Conservation (phyloP, 83 land plant genomes). For the Diphasiastrum complanatum region DNA sequence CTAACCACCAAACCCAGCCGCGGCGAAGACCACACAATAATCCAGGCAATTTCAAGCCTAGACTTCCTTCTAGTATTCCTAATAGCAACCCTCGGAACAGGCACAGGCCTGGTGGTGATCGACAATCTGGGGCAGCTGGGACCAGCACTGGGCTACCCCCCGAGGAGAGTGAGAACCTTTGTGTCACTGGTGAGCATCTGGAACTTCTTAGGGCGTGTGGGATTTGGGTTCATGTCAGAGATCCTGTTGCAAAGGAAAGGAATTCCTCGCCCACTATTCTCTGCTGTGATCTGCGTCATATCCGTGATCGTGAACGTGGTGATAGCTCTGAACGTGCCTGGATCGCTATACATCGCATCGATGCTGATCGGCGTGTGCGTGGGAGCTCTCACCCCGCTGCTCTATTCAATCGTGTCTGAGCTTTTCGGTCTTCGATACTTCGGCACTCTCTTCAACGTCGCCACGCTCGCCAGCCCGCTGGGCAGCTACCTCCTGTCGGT, state of each 20-base stretch:
- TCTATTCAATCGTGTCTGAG: constrained; percentile 31
- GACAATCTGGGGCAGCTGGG: constrained; percentile 39
- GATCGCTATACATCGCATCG: constrained; percentile 26
- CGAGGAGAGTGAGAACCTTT: constrained; percentile 11
- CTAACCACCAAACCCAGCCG: constrained; percentile 8
- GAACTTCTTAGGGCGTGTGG: constrained; percentile 35
- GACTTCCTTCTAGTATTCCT: constrained; percentile 33
- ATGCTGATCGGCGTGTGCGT: constrained; percentile 26
- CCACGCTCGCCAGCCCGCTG: constrained; percentile 27
- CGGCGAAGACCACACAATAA: constrained; percentile 27
- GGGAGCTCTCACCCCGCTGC: constrained; percentile 31
- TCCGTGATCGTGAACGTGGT: constrained; percentile 24
- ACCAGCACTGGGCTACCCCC: constrained; percentile 19
- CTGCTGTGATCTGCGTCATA: constrained; percentile 10
- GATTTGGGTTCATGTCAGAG: constrained; percentile 29
- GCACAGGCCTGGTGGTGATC: constrained; percentile 22
- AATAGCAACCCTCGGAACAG: constrained; percentile 18
- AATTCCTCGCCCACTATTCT: constrained; percentile 22
- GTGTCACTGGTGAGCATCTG: constrained; percentile 29
- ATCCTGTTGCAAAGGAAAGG: constrained; percentile 24
- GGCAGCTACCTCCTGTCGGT: constrained; percentile 31
- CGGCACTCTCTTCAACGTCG: constrained; percentile 30
- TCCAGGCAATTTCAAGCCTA: constrained; percentile 22
- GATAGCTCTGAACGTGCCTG: constrained; percentile 27
- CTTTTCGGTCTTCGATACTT: constrained; percentile 31